Base-by-base conservation (phyloP, 2,329 filamentous ascomycete species). In the Knoxdaviesia capensis region DNA sequence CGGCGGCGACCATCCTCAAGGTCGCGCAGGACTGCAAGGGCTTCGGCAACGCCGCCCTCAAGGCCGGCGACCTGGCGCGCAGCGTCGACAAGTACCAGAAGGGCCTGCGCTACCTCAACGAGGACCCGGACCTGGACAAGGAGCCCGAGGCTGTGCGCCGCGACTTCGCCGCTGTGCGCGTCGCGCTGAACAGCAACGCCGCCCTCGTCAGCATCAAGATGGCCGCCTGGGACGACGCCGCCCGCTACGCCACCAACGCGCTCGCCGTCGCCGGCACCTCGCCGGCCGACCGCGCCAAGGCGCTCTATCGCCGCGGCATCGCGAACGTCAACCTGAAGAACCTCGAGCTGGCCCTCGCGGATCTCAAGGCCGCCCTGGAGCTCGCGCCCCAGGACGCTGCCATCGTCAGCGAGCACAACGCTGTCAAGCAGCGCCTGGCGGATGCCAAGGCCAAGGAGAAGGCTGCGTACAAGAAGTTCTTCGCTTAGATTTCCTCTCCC, bases 41-140 rank as follows among this genome's bases (percentile, higher is more conserved):
- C 34, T 90, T 80, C 55, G 90, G 90, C 52, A 96, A 93, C 66
- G 76, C 77, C 51, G 86, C 87, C 1, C 94, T 94, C 71, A 94
- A 94, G 68, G 65, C 62, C 30, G 76, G 77, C 36, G 73, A 94
- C 52, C 54, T 80, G 35, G 59, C 66, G 34, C 61, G 82, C 32
- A 88, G 77, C 2, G 66, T 96, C 30, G 77, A 80, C 46, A 98
- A 98, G 65, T 98, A 98, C 64, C 77, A 92, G 59, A 98, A 98
- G 66, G 87, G 77, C 11, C 62, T 94, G 46, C 77, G 86, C 52
- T 94, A 94, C 59, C 66, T 94, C 46, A 83, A 88, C 59, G 83
- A 92, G 59, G 83, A 87, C 54, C 80, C 81, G 1, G 75, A 82
- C 40, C 60, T 74, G 8, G 81, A 90, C 36, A 69, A 74, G 38